A percentile compares a stretch with the other conserved stretches of the same genome.
Conservation (phyloP, 192 early-diverging fungal genomes). For the Powellomyces hirtus region DNA sequence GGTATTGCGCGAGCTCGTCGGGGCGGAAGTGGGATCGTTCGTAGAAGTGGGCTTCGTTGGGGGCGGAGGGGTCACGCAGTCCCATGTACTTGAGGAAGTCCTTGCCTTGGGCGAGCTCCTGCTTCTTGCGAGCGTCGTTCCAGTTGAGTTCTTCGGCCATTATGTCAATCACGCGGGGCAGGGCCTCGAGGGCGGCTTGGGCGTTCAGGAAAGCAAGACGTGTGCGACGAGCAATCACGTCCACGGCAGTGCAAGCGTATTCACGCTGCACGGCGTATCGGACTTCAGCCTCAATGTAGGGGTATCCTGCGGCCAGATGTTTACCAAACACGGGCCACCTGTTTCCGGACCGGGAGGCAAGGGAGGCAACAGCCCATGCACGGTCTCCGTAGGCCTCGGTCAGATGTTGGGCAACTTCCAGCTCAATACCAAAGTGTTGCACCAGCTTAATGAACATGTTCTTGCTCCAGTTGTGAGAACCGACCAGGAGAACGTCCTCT, state of each 20-base stretch:
- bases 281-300: slow-evolving; percentile 93
- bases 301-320: slow-evolving; percentile 76
- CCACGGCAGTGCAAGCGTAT: slow-evolving; percentile 90
- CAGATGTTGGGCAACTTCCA: slow-evolving; percentile 82
- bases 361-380: slow-evolving; percentile 87
- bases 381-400: slow-evolving; percentile 91
- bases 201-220: slow-evolving; percentile 93
- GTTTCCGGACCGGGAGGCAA: slow-evolving; percentile 69
- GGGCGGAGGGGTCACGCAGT: slow-evolving; percentile 42
- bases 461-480: slow-evolving; percentile 81
- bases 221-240: slow-evolving; percentile 88
- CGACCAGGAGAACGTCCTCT: slow-evolving; percentile 73
- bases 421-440: slow-evolving; percentile 93
- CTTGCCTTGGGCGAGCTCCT: slow-evolving; percentile 69
- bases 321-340: slow-evolving; percentile 82
- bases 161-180: slow-evolving; percentile 86
- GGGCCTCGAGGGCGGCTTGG: slow-evolving; percentile 79
- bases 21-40: slow-evolving; percentile 59
- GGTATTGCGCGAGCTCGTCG: slow-evolving; percentile 58
- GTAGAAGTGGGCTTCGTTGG: slow-evolving; percentile 28
- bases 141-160: slow-evolving; percentile 88
- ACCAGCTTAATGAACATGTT: slow-evolving; percentile 96
- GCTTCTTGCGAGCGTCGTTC: slow-evolving; percentile 59
- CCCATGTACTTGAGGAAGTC: slow-evolving; percentile 90
- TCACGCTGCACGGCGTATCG: slow-evolving; percentile 88